Conservation (phyloP, 805 yeast species). For the Priceomyces carsonii region DNA sequence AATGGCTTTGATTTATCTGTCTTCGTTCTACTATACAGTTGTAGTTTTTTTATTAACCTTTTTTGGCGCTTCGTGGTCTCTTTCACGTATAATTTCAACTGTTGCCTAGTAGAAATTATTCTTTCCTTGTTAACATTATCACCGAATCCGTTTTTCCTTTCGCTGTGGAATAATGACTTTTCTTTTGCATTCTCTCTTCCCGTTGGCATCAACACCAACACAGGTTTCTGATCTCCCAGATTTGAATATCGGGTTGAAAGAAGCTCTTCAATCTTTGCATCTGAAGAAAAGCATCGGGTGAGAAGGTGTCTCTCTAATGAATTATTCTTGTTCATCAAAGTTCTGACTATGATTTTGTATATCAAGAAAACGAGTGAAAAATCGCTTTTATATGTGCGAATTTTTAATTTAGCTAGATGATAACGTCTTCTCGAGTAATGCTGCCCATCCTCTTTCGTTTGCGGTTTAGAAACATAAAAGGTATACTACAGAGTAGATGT, state of each 20-base stretch:
- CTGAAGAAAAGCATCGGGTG: conserved; percentile 42
- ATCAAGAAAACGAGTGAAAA: too few relatives aligned
- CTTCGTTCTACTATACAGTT: conserved; percentile 22
- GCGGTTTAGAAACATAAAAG: too few relatives aligned
- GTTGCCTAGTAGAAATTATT: conserved; percentile 35
- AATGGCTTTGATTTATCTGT: conserved; percentile 23
- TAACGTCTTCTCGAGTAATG: too few relatives aligned
- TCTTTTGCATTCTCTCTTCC: conserved; percentile 18
- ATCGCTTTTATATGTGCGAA: too few relatives aligned
- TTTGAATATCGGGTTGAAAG: conserved; percentile 47
- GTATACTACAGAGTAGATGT: background rate
- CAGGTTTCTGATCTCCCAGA: conserved; percentile 49
- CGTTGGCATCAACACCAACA: conserved; percentile 41
- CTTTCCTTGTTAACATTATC: conserved; percentile 23
- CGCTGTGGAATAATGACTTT: conserved; percentile 19
- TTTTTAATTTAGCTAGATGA: too few relatives aligned
- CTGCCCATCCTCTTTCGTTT: too few relatives aligned
- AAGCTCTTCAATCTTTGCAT: conserved; percentile 38
- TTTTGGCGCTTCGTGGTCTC: conserved; percentile 40
- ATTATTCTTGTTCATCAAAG: conserved; percentile 47
- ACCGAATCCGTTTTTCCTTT: conserved; percentile 6
- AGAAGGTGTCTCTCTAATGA: conserved; percentile 49
- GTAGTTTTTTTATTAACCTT: conserved; percentile 36
- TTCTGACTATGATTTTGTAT: too few relatives aligned
- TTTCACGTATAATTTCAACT: conserved; percentile 43